Conservation (phyloP, 2,329 filamentous ascomycete species). For the Cladosporium halotolerans region DNA sequence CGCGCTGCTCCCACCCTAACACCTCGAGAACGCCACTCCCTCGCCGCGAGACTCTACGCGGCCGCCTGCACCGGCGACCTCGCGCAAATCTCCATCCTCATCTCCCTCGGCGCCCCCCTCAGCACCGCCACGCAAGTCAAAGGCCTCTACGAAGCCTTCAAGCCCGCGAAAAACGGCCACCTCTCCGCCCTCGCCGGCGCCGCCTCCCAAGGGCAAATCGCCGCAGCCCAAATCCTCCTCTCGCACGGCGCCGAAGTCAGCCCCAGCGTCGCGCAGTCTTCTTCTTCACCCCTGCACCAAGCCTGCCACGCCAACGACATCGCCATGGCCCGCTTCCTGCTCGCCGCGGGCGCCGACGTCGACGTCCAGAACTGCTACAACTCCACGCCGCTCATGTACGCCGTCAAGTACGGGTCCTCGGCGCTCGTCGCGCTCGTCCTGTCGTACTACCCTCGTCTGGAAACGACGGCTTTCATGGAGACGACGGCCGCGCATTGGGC, state of each 20-base stretch:
- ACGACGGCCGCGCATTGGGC: conserved; percentile 26
- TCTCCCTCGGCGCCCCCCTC: conserved; percentile 24
- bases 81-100: conserved; percentile 21
- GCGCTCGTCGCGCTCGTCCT: conserved; percentile 24
- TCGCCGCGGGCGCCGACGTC: conserved; percentile 18
- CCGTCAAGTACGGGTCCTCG: conserved; percentile 24
- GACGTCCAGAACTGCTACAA: conserved; percentile 27
- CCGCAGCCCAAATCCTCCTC: conserved; percentile 23
- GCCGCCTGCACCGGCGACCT: conserved; percentile 28
- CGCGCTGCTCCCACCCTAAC: neutral
- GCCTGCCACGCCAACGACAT: conserved; percentile 25
- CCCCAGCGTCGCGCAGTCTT: conserved; percentile 21
- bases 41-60: conserved; percentile 23
- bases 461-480: conserved; percentile 25
- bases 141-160: conserved; percentile 28
- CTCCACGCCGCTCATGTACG: conserved; percentile 30
- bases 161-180: conserved; percentile 28
- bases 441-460: conserved; percentile 22
- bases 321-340: conserved; percentile 20
- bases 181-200: conserved; percentile 30
- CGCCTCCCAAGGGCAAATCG: conserved; percentile 23
- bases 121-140: conserved; percentile 22
- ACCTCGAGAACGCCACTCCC: conserved; percentile 13
- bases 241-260: conserved; percentile 26
- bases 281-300: conserved; percentile 28